phyloP scores from a whole-genome alignment of 345 rosid species.

The Atalantia buxifolia region DNA sequence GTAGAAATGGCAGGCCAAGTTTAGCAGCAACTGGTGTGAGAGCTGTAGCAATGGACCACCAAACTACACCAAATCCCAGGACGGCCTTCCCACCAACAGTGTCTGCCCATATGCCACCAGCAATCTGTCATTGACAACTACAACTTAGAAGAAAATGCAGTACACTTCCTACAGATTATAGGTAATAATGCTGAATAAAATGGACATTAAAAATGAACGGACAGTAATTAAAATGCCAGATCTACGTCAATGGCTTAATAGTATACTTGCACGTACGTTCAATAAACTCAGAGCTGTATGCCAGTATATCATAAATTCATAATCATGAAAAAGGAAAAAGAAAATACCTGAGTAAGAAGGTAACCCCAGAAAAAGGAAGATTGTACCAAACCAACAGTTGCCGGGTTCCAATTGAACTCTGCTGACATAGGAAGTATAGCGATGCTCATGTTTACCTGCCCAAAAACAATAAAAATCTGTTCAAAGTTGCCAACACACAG shows the following conservation, averaged over 20 bases:
- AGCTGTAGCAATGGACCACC: slow-evolving; percentile 92
- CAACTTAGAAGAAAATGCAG: slow-evolving; percentile 6
- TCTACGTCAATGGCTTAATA: neutral
- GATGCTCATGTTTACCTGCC: slow-evolving; percentile 95
- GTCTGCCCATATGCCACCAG: slow-evolving; percentile 97
- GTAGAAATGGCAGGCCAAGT: slow-evolving; percentile 81
- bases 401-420: slow-evolving; percentile 77
- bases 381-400: slow-evolving; percentile 88
- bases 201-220: neutral
- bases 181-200: neutral
- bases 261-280: neutral
- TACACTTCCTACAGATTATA: neutral
- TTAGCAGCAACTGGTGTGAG: slow-evolving; percentile 91
- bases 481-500: slow-evolving; percentile 21
- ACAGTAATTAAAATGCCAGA: neutral
- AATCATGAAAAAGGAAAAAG: neutral
- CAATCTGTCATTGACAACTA: slow-evolving; percentile 50
- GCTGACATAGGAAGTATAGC: slow-evolving; percentile 99
- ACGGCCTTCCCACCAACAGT: slow-evolving; percentile 84
- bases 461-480: slow-evolving; percentile 13
- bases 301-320: neutral
- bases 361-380: slow-evolving; percentile 99
- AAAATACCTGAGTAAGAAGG: slow-evolving; percentile 77
- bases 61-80: slow-evolving; percentile 81
- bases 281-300: neutral